Evolutionary conservation across 306 rosid species (phyloP).

Genomic region (Vicia faba): DNA sequence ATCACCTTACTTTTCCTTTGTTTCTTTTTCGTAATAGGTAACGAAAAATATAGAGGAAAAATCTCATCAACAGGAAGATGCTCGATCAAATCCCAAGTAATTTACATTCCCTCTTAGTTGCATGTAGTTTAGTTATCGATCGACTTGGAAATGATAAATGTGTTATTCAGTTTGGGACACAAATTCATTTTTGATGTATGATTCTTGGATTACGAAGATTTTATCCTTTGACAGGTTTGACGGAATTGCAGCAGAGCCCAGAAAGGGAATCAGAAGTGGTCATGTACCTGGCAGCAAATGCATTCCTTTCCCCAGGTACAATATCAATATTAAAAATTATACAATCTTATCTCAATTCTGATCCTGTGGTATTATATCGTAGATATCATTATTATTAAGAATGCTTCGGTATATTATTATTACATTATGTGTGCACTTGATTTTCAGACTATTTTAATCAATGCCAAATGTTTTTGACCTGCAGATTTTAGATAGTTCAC

Average conservation of each 20-base stretch:
- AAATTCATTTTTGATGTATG: not conserved
- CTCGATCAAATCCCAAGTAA: constrained; percentile 91
- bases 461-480: constrained; percentile 25
- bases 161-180: not conserved
- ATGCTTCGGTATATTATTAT: not conserved
- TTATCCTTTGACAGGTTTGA: constrained; percentile 64
- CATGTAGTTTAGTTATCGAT: constrained; percentile 18
- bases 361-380: not conserved
- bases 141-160: not conserved
- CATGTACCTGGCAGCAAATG: constrained; percentile 96
- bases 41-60: constrained; percentile 61
- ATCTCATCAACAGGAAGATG: constrained; percentile 80
- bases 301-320: constrained; percentile 65
- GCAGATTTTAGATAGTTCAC: constrained; percentile 85
- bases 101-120: constrained; percentile 21
- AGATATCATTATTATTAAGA: not conserved
- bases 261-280: constrained; percentile 88
- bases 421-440: not conserved
- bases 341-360: not conserved
- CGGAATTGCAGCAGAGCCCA: constrained; percentile 77
- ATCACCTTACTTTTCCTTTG: constrained; percentile 12
- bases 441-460: constrained; percentile 20
- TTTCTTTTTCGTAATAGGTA: constrained; percentile 52
- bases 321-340: constrained; percentile 9
- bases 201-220: constrained; percentile 39